Conservation (phyloP, 345 rosid genomes). For the Lumnitzera racemosa region DNA sequence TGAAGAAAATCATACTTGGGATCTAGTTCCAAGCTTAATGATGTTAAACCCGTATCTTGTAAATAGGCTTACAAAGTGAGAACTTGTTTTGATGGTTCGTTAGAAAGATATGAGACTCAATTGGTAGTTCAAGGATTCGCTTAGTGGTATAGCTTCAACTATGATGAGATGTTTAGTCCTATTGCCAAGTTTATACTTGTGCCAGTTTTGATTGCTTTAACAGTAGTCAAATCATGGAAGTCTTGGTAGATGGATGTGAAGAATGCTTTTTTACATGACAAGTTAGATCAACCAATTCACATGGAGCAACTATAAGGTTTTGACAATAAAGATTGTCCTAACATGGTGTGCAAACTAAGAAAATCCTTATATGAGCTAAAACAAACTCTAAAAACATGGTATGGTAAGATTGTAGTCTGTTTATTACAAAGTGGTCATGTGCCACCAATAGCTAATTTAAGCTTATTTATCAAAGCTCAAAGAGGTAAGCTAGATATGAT, state of each 20-base stretch:
- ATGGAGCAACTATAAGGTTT: not conserved
- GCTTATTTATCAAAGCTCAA: constrained; percentile 5
- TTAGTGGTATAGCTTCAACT: not conserved
- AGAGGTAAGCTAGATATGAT: constrained; percentile 2
- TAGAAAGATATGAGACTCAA: not conserved
- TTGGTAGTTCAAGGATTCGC: not conserved
- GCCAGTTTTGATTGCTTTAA: constrained; percentile 3
- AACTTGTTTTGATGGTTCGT: not conserved
- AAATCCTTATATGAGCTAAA: not conserved
- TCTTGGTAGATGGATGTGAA: not conserved
- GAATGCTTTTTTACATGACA: not conserved
- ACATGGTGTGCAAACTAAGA: not conserved
- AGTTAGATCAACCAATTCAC: not conserved
- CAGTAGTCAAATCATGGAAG: not conserved
- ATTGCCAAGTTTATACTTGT: constrained; percentile 2
- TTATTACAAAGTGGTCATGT: not conserved
- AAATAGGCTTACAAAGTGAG: constrained; percentile 1
- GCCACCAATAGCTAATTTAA: not conserved
- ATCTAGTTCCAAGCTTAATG: not conserved
- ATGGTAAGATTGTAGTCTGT: constrained; percentile 8
- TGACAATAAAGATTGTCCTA: not conserved
- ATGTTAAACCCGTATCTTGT: constrained; percentile 2
- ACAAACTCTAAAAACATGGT: not conserved
- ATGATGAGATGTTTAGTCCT: not conserved
- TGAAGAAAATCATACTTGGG: not conserved